Conservation (phyloP, 805 yeast genomes). For the Myxozyma monticola region DNA sequence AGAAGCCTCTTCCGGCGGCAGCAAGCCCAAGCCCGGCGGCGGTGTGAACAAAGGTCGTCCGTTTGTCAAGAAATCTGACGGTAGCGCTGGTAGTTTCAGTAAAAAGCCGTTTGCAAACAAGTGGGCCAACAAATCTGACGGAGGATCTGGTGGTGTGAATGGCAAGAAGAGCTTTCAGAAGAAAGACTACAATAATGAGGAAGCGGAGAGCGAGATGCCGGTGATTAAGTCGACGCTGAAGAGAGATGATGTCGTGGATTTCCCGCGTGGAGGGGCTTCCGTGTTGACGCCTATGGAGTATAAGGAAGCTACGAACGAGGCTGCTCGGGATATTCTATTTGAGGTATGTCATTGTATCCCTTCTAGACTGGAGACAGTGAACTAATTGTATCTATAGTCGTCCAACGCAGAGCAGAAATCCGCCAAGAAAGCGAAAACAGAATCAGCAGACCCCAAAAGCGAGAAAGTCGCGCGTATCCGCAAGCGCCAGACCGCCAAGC, state of each 20-base stretch:
- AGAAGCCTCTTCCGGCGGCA: neutral
- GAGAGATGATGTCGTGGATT: slow-evolving; percentile 36
- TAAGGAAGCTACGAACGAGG: slow-evolving; percentile 90
- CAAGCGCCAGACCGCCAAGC: slow-evolving; percentile 20
- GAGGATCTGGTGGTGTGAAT: no score
- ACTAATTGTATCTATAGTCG: slow-evolving; percentile 1
- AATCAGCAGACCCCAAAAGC: neutral
- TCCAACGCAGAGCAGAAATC: slow-evolving; percentile 15
- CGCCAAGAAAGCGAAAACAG: slow-evolving; percentile 14
- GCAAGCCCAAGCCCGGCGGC: neutral
- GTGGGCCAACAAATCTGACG: no score
- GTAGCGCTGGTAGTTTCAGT: slow-evolving; percentile 4
- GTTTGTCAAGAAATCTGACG: neutral
- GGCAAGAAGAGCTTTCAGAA: no score
- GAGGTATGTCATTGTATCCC: slow-evolving; percentile 37
- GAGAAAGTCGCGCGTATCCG: slow-evolving; percentile 11
- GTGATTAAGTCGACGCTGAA: slow-evolving; percentile 9
- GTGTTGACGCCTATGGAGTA: slow-evolving; percentile 86
- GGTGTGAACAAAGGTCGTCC: neutral
- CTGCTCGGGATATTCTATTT: slow-evolving; percentile 80
- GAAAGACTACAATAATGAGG: neutral
- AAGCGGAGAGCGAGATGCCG: no score
- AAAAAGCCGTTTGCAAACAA: slow-evolving; percentile 9
- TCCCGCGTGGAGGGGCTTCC: slow-evolving; percentile 90
- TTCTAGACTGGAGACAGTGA: neutral